Percentiles rank a stretch among this genome's conserved stretches.
Evolutionary conservation across 305 asterid species (phyloP).

Genomic region (Fraxinus albicans): DNA sequence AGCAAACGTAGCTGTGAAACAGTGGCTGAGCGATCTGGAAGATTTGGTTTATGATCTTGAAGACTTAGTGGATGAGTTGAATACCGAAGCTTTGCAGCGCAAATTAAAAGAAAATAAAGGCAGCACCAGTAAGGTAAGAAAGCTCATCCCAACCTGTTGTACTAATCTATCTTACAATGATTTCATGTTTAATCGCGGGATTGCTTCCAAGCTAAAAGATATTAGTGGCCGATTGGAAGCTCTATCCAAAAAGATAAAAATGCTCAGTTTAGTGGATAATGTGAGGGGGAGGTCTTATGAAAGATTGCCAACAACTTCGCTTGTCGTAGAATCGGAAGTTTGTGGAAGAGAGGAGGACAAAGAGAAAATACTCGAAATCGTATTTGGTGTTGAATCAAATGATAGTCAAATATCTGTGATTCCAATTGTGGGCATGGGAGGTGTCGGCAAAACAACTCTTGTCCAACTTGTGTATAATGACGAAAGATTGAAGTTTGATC

Average conservation of each 20-base stretch:
- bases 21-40: slow-evolving; percentile 31
- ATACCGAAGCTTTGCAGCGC: slow-evolving; percentile 26
- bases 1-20: slow-evolving; percentile 5
- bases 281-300: not conserved
- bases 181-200: slow-evolving; percentile 1
- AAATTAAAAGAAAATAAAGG: slow-evolving; percentile 7
- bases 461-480: no score
- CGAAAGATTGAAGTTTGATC: not conserved
- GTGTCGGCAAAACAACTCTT: no score
- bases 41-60: slow-evolving; percentile 35
- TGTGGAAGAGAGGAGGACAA: slow-evolving; percentile 23
- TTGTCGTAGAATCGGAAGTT: slow-evolving; percentile 16
- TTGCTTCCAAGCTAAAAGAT: slow-evolving; percentile 14
- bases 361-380: slow-evolving; percentile 13
- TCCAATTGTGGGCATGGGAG: not conserved
- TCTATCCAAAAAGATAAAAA: slow-evolving; percentile 14
- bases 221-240: slow-evolving; percentile 22
- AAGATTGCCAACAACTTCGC: slow-evolving; percentile 23
- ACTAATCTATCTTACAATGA: slow-evolving; percentile 16
- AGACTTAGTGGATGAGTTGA: slow-evolving; percentile 30
- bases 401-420: slow-evolving; percentile 7
- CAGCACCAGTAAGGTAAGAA: slow-evolving; percentile 20
- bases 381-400: slow-evolving; percentile 1
- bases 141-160: slow-evolving; percentile 15
- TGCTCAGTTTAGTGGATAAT: slow-evolving; percentile 2